Percentiles rank a stretch among this genome's conserved stretches.
Evolutionary conservation across 2,329 filamentous ascomycete genomes (phyloP).

Genomic region (Penicillium sp.): DNA sequence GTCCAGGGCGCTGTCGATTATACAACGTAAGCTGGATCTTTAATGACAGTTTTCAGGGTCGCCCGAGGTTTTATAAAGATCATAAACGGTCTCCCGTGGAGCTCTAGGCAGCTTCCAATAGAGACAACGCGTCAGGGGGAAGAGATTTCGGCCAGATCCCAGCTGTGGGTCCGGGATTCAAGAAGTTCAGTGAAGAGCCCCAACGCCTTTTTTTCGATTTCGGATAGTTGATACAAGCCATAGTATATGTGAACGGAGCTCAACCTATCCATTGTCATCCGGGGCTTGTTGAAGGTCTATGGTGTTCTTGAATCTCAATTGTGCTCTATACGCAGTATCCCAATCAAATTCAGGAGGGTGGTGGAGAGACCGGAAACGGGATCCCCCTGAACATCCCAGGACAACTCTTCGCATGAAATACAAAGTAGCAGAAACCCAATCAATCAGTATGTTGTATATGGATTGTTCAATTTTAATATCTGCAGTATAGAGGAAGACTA

Average conservation of each 20-base stretch:
- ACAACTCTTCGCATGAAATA: not conserved
- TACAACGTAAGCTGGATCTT: not conserved
- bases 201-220: slow-evolving; percentile 10
- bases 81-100: not conserved
- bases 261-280: not conserved
- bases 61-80: not conserved
- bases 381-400: not conserved
- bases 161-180: slow-evolving; percentile 7
- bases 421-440: not conserved
- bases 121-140: slow-evolving; percentile 12
- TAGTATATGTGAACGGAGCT: not conserved
- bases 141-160: slow-evolving; percentile 8
- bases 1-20: not conserved
- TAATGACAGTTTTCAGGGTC: not conserved
- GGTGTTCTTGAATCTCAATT: not conserved
- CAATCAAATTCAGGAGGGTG: not conserved
- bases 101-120: not conserved
- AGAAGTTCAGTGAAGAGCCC: not conserved
- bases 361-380: not conserved
- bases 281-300: not conserved
- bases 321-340: not conserved
- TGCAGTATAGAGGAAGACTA: no score
- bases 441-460: not conserved
- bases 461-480: no score
- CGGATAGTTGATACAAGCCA: not conserved